Evolutionary conservation across 192 early-diverging fungal genomes (phyloP).

Genomic region (Blastocladiella britannica): DNA sequence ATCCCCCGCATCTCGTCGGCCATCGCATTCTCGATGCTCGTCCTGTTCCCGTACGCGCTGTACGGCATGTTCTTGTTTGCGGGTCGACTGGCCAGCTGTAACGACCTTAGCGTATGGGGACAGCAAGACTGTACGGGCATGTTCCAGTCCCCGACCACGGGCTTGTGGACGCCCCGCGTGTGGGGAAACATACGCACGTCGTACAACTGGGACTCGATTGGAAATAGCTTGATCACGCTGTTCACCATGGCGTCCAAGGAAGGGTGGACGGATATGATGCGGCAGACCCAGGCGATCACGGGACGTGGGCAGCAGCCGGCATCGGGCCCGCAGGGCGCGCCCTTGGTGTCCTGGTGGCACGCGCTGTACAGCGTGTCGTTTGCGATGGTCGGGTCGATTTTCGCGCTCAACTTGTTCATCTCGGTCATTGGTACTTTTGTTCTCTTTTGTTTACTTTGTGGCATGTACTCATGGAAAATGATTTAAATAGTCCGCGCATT

Average conservation of each 20-base stretch:
- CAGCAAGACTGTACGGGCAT: background rate
- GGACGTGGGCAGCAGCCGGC: background rate
- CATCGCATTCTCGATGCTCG: background rate
- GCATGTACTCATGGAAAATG: too few relatives aligned
- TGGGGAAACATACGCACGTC: background rate
- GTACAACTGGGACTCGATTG: background rate
- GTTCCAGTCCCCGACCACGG: background rate
- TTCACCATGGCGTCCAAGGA: background rate
- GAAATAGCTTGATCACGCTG: background rate
- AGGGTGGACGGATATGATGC: background rate
- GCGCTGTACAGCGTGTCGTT: background rate
- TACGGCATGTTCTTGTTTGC: background rate
- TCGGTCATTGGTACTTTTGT: too few relatives aligned
- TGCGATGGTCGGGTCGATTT: background rate
- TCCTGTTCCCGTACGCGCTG: background rate
- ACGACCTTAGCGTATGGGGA: background rate
- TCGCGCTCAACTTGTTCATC: background rate
- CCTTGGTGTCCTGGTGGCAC: background rate
- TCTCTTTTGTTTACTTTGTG: too few relatives aligned
- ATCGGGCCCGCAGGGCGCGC: background rate
- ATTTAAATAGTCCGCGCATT: too few relatives aligned
- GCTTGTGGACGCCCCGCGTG: background rate
- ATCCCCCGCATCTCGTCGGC: background rate
- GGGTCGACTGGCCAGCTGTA: background rate
- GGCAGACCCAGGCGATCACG: background rate